Evolutionary conservation across 139 green algal species (phyloP).

Genomic region (Chlorella sp.): DNA sequence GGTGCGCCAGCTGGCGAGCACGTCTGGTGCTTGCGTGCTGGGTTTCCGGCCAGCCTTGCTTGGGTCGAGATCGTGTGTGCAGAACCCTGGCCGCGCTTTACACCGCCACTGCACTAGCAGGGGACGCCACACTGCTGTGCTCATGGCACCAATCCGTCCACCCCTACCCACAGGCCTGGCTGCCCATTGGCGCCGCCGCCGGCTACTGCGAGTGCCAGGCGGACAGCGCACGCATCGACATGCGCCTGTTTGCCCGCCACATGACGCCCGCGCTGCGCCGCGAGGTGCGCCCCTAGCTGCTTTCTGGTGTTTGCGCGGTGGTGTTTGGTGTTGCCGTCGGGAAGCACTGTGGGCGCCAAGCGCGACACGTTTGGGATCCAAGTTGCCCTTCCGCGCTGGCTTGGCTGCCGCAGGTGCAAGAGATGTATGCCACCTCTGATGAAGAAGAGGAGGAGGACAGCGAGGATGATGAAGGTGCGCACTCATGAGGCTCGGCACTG

Average conservation of each 20-base stretch:
- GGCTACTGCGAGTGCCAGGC: constrained; percentile 56
- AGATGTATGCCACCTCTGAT: constrained; percentile 2
- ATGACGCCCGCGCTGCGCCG: constrained; percentile 30
- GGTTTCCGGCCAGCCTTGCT: no score
- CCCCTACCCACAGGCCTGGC: constrained; percentile 40
- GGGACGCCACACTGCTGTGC: no score
- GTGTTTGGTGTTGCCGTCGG: no score
- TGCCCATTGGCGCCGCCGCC: constrained; percentile 56
- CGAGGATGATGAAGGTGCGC: not conserved
- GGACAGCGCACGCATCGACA: constrained; percentile 81
- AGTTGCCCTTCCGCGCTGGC: not conserved
- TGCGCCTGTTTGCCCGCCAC: constrained; percentile 70
- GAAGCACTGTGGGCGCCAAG: no score
- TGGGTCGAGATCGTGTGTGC: no score
- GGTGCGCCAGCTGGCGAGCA: no score
- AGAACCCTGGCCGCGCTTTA: no score
- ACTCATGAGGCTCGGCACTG: no score
- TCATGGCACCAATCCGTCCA: no score
- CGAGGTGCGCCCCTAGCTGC: not conserved
- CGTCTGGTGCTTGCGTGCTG: no score
- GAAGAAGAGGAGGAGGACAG: constrained; percentile 22
- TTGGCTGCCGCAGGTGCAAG: not conserved
- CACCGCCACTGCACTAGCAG: no score
- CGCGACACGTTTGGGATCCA: no score
- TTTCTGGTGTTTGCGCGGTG: not conserved